Conservation (phyloP, 345 rosid genomes). For the Eucalyptus curtisii region DNA sequence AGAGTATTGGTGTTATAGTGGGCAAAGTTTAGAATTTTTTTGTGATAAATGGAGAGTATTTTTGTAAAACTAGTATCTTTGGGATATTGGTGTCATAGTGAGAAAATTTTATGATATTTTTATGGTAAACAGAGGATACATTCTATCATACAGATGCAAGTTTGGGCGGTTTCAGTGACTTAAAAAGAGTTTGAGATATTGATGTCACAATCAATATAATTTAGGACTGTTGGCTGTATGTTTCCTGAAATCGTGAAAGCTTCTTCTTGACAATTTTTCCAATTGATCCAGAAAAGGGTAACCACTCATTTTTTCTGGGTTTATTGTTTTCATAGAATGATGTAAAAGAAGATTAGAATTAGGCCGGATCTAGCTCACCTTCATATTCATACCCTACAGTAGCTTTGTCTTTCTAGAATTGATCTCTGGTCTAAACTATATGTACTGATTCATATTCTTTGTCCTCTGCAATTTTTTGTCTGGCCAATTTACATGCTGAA, state of each 20-base stretch:
- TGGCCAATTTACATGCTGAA: not conserved
- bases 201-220: not conserved
- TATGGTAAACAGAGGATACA: not conserved
- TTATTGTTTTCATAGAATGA: not conserved
- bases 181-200: not conserved
- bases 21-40: not conserved
- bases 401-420: not conserved
- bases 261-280: not conserved
- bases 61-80: not conserved
- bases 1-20: not conserved
- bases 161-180: not conserved
- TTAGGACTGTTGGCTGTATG: not conserved
- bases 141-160: not conserved
- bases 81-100: not conserved
- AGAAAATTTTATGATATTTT: not conserved
- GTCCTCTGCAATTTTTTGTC: not conserved
- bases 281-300: not conserved
- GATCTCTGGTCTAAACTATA: not conserved
- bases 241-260: not conserved
- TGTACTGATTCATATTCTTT: not conserved
- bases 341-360: not conserved
- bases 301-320: not conserved
- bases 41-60: not conserved
- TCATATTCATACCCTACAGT: not conserved
- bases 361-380: not conserved